A percentile compares a stretch with the other conserved stretches of the same genome.
Evolutionary conservation across 202 grass and related monocot genomes (phyloP).

Genomic region (Brachypodium distachyon): DNA sequence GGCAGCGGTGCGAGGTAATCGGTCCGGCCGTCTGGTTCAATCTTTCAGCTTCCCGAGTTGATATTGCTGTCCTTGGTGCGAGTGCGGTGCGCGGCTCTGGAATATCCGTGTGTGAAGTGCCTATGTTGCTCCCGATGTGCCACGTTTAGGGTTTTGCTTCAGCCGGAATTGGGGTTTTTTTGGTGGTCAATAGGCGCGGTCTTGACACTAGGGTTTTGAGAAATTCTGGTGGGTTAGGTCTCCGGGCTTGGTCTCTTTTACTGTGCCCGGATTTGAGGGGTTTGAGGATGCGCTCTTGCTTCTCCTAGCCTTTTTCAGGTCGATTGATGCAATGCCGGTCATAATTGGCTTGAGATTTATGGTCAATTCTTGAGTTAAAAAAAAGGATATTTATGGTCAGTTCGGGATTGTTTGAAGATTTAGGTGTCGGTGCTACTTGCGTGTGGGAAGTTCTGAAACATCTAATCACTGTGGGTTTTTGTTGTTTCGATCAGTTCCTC

Average conservation of each 20-base stretch:
- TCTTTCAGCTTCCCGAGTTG: neutral
- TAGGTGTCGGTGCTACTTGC: neutral
- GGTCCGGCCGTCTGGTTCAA: neutral
- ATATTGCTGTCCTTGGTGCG: neutral
- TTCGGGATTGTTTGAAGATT: neutral
- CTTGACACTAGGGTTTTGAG: slow-evolving; percentile 25
- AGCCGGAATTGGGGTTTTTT: neutral
- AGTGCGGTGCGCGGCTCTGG: neutral
- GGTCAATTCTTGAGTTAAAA: too few relatives aligned
- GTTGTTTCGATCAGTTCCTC: neutral
- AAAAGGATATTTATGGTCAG: neutral
- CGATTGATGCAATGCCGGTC: neutral
- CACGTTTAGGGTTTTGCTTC: neutral
- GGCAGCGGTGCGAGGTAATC: slow-evolving; percentile 46
- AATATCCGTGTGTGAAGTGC: neutral
- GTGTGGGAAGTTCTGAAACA: neutral
- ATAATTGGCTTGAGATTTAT: neutral
- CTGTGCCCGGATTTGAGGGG: neutral
- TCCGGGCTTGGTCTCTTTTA: neutral
- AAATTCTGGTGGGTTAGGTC: neutral
- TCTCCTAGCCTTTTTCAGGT: neutral
- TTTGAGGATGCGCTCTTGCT: neutral
- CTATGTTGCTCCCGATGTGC: neutral
- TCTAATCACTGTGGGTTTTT: neutral
- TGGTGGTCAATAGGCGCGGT: neutral